Percentiles rank a stretch among this genome's conserved stretches.
These are phyloP conservation scores for Wilcoxina mikolae DNA, from an alignment of 495 filamentous ascomycete species.

Conservation along the genomic window DNA sequence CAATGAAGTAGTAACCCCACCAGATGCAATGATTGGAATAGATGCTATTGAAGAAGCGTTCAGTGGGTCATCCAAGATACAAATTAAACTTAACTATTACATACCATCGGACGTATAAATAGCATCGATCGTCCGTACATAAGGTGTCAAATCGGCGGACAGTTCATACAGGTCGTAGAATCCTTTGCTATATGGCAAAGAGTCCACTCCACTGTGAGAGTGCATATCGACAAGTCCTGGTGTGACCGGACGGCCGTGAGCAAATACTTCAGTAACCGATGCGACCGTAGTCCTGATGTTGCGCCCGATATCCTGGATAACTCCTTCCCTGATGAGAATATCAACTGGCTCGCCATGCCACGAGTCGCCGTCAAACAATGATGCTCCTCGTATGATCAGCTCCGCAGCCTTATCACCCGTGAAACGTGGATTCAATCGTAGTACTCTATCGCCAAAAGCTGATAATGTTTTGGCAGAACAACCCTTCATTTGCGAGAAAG, in stretches of 20 bases:
- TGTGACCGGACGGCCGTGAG: slow-evolving; percentile 45
- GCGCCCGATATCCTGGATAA: background rate
- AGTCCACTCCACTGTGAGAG: slow-evolving; percentile 34
- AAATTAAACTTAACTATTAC: too few species aligned
- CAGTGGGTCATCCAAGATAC: too few species aligned
- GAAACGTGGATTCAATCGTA: too few species aligned
- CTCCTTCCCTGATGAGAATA: slow-evolving; percentile 33
- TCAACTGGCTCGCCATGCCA: slow-evolving; percentile 34
- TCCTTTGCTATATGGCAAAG: slow-evolving; percentile 9
- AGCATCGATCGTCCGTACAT: background rate
- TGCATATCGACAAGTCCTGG: slow-evolving; percentile 56
- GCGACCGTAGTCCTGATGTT: slow-evolving; percentile 32
- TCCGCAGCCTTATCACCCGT: too few species aligned
- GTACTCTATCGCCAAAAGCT: too few species aligned
- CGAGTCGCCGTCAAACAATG: slow-evolving; percentile 43
- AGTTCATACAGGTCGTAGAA: background rate
- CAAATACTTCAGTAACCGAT: slow-evolving; percentile 37
- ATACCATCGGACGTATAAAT: slow-evolving; percentile 13
- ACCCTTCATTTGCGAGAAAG: too few species aligned
- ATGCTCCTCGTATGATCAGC: too few species aligned
- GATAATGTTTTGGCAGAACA: too few species aligned
- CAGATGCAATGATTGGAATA: slow-evolving; percentile 48
- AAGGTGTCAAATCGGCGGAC: background rate
- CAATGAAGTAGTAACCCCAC: slow-evolving; percentile 53
- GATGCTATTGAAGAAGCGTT: too few species aligned